These are phyloP conservation scores for Amaranthus palmeri DNA, from an alignment of 148 eudicot species.

Conservation along the genomic window DNA sequence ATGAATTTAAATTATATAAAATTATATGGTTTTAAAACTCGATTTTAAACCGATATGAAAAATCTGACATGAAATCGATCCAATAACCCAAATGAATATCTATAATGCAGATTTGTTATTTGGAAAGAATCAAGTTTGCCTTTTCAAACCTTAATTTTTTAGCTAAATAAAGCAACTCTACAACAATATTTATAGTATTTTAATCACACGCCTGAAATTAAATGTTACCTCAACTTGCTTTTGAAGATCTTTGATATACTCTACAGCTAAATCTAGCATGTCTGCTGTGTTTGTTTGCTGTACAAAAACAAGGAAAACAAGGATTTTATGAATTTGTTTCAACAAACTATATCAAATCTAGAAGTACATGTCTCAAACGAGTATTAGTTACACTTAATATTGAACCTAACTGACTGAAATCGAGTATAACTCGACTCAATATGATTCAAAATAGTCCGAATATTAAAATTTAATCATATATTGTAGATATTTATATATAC, in stretches of 20 bases:
- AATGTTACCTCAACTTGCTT: slow-evolving; percentile 53
- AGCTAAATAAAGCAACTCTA: slow-evolving; percentile 14
- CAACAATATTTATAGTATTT: not conserved
- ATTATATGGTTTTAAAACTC: too few relatives aligned
- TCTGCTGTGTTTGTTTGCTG: slow-evolving; percentile 98
- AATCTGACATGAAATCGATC: too few relatives aligned
- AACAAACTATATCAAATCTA: slow-evolving; percentile 1
- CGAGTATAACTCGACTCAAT: too few relatives aligned
- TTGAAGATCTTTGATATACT: slow-evolving; percentile 86
- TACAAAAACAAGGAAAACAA: slow-evolving; percentile 16
- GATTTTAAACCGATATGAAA: too few relatives aligned
- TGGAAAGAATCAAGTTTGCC: not conserved
- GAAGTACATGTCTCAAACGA: not conserved
- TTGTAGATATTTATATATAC: too few relatives aligned
- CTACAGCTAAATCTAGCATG: slow-evolving; percentile 95
- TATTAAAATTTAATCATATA: too few relatives aligned
- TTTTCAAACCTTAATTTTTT: slow-evolving; percentile 1
- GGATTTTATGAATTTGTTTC: slow-evolving; percentile 13
- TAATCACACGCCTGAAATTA: slow-evolving; percentile 8
- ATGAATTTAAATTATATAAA: too few relatives aligned
- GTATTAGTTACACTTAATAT: not conserved
- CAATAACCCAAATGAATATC: too few relatives aligned
- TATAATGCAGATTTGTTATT: slow-evolving; percentile 14
- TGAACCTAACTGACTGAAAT: not conserved
- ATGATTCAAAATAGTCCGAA: too few relatives aligned